Conservation (phyloP, 345 rosid genomes). For the Arabidopsis arenosa region DNA sequence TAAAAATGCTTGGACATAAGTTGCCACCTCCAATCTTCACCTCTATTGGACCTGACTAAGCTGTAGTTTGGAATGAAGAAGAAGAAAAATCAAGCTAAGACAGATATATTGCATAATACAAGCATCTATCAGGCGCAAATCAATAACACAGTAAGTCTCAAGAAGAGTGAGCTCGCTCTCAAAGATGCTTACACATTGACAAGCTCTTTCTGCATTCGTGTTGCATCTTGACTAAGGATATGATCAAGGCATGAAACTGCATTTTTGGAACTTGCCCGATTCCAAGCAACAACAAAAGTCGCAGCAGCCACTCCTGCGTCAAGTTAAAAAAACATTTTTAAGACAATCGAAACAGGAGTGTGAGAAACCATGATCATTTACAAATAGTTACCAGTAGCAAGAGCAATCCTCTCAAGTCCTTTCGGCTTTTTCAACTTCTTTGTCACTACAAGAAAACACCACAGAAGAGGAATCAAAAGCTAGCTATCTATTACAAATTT, state of each 20-base stretch:
- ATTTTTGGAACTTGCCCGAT: slow-evolving; percentile 47
- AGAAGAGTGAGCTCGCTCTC: neutral
- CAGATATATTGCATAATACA: neutral
- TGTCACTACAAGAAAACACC: slow-evolving; percentile 26
- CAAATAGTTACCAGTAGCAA: slow-evolving; percentile 35
- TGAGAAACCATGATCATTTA: neutral
- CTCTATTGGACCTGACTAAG: slow-evolving; percentile 54
- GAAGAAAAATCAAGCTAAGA: slow-evolving; percentile 5
- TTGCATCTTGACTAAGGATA: slow-evolving; percentile 71
- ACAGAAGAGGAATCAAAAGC: slow-evolving; percentile 4
- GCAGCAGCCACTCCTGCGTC: slow-evolving; percentile 53
- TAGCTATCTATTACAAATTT: neutral
- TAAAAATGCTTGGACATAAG: slow-evolving; percentile 70
- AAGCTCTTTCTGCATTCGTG: slow-evolving; percentile 66
- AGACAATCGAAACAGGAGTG: neutral
- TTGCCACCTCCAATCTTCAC: slow-evolving; percentile 60
- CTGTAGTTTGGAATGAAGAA: slow-evolving; percentile 50
- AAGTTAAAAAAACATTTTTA: neutral
- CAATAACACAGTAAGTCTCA: neutral
- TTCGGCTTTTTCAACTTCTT: slow-evolving; percentile 15
- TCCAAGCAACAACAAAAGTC: slow-evolving; percentile 40
- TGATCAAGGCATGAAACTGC: slow-evolving; percentile 56
- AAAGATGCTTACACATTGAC: slow-evolving; percentile 67
- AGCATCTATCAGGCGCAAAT: neutral
- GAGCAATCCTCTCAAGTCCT: slow-evolving; percentile 12